phyloP scores from a whole-genome alignment of 345 rosid species.

The Stellera chamaejasme region DNA sequence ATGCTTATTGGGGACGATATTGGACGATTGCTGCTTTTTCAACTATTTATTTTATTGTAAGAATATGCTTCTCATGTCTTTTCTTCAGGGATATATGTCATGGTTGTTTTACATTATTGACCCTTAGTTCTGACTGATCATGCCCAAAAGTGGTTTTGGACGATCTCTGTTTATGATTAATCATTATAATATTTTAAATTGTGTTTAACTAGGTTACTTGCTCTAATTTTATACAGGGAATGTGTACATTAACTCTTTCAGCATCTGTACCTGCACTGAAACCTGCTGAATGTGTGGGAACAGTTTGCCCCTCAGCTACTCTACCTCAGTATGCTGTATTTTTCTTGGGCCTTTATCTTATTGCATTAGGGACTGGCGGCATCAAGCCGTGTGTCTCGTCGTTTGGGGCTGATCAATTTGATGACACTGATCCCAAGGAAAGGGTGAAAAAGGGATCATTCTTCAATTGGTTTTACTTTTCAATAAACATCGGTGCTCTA shows the following conservation, averaged over 20 bases:
- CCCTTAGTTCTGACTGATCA: neutral
- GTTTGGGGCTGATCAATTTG: constrained; percentile 95
- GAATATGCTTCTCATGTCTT: neutral
- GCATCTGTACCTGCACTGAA: constrained; percentile 60
- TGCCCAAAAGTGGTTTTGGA: too few species aligned
- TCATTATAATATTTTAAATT: too few species aligned
- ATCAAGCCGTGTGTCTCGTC: constrained; percentile 96
- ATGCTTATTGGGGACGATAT: constrained; percentile 98
- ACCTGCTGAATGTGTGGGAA: constrained; percentile 58
- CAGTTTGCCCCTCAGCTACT: constrained; percentile 62
- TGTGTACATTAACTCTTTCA: constrained; percentile 80
- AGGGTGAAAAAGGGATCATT: constrained; percentile 81
- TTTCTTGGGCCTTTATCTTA: constrained; percentile 83
- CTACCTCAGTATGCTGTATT: constrained; percentile 61
- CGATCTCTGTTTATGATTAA: too few species aligned
- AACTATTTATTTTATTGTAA: constrained; percentile 66
- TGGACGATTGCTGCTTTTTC: constrained; percentile 94
- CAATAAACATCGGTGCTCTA: constrained; percentile 85
- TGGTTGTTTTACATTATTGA: neutral
- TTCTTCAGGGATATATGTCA: neutral
- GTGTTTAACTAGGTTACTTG: neutral
- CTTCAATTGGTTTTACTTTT: constrained; percentile 93
- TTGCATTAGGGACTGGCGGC: constrained; percentile 90
- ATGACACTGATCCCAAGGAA: constrained; percentile 73
- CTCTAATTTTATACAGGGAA: constrained; percentile 47